Evolutionary conservation across 2,329 filamentous ascomycete species (phyloP).

Genomic region (Zymoseptoria crescenta): DNA sequence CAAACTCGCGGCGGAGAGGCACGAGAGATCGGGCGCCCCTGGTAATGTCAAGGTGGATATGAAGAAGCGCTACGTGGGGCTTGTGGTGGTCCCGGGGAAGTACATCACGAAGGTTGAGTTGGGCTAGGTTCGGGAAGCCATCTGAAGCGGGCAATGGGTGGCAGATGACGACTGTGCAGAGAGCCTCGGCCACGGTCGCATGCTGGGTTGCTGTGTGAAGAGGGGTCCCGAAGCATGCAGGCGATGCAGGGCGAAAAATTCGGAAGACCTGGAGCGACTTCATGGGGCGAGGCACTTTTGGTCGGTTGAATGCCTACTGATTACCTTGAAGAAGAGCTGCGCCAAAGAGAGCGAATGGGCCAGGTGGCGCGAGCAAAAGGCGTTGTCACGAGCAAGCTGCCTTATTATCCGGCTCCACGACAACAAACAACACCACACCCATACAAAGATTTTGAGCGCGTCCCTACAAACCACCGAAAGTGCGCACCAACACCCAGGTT

Average conservation of each 20-base stretch:
- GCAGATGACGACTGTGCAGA: neutral
- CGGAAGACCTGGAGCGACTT: neutral
- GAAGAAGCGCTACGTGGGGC: slow-evolving; percentile 76
- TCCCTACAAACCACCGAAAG: neutral
- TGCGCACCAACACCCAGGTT: neutral
- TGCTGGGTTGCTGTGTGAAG: neutral
- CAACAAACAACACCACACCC: neutral
- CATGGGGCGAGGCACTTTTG: neutral
- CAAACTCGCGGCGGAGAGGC: slow-evolving; percentile 28
- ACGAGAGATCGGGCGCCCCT: slow-evolving; percentile 22
- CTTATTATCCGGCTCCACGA: neutral
- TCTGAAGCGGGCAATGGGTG: slow-evolving; percentile 44
- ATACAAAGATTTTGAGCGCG: neutral
- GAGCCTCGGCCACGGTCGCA: neutral
- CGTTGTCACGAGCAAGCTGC: neutral
- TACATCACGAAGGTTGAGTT: slow-evolving; percentile 83
- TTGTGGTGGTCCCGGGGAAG: slow-evolving; percentile 81
- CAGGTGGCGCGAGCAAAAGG: neutral
- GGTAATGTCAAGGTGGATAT: slow-evolving; percentile 57
- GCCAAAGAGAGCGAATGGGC: neutral
- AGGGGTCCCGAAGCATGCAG: too few relatives aligned
- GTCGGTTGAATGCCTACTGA: neutral
- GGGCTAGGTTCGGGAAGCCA: slow-evolving; percentile 28
- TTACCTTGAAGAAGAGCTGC: neutral
- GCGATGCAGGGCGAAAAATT: neutral